Conservation (phyloP, 2,329 filamentous ascomycete genomes). For the Ploettnerulaceae sp. region DNA sequence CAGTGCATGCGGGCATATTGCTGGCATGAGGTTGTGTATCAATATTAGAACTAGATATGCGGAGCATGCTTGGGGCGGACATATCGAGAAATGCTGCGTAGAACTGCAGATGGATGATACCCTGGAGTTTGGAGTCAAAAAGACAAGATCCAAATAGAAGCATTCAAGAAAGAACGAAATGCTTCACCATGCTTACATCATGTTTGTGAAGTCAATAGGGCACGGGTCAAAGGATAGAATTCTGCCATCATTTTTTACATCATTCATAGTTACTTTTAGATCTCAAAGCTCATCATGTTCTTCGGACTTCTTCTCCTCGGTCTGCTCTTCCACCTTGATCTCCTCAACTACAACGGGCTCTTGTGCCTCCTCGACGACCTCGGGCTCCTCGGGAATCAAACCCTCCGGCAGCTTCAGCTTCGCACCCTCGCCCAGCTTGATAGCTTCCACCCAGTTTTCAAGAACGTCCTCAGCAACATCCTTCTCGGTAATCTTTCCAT, state of each 20-base stretch:
- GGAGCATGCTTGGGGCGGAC: too few species aligned
- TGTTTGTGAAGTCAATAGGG: too few species aligned
- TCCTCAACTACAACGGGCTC: constrained; percentile 39
- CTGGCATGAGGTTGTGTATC: too few species aligned
- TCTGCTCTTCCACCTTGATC: constrained; percentile 20
- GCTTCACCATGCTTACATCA: not conserved
- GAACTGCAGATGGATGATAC: constrained; percentile 21
- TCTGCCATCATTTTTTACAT: constrained; percentile 4
- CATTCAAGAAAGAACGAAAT: not conserved
- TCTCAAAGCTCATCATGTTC: constrained; percentile 23
- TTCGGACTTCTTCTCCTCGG: constrained; percentile 6
- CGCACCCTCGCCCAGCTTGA: constrained; percentile 79
- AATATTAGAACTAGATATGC: not conserved
- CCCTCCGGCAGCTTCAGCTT: constrained; percentile 70
- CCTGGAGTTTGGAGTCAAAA: constrained; percentile 23
- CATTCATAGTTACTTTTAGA: not conserved
- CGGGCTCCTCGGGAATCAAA: constrained; percentile 44
- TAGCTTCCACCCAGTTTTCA: constrained; percentile 85
- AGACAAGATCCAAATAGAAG: not conserved
- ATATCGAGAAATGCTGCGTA: too few species aligned
- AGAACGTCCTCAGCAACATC: constrained; percentile 56
- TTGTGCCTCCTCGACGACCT: constrained; percentile 35
- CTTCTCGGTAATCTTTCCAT: constrained; percentile 33
- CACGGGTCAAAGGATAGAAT: not conserved
- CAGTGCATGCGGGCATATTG: too few species aligned